phyloP scores from a whole-genome alignment of 306 rosid species.

The Inga laurina region DNA sequence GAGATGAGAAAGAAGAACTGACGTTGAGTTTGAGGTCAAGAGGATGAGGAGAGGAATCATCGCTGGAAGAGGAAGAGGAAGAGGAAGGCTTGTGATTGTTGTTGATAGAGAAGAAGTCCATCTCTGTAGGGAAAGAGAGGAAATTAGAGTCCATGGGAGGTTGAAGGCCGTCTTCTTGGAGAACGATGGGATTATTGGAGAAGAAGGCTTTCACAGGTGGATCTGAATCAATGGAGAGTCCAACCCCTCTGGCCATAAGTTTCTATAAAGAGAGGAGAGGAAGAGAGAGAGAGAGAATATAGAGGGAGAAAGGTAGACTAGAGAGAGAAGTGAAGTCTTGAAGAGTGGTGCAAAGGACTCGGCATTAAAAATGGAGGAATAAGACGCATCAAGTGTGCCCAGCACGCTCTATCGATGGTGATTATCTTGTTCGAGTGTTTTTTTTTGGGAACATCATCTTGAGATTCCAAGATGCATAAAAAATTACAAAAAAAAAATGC shows the following conservation, averaged over 20 bases:
- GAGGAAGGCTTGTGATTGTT: slow-evolving; percentile 13
- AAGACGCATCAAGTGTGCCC: slow-evolving; percentile 39
- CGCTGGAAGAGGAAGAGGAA: slow-evolving; percentile 17
- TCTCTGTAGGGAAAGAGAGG: slow-evolving; percentile 53
- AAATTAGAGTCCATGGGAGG: slow-evolving; percentile 38
- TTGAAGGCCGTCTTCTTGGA: slow-evolving; percentile 44
- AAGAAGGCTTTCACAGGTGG: slow-evolving; percentile 48
- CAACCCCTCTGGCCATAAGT: slow-evolving; percentile 70
- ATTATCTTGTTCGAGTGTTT: too few relatives aligned
- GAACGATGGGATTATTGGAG: slow-evolving; percentile 51
- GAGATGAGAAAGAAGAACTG: slow-evolving; percentile 8
- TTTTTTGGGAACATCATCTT: too few relatives aligned
- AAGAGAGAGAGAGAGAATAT: not conserved
- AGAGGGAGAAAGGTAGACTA: slow-evolving; percentile 4
- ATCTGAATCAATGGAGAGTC: slow-evolving; percentile 89
- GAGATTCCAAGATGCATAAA: too few relatives aligned
- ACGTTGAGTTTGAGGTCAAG: slow-evolving; percentile 60
- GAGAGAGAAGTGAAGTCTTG: slow-evolving; percentile 38
- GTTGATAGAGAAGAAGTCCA: slow-evolving; percentile 64
- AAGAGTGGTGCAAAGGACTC: slow-evolving; percentile 68
- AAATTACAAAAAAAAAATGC: too few relatives aligned
- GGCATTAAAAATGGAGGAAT: slow-evolving; percentile 76
- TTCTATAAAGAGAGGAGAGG: not conserved
- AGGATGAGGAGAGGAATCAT: slow-evolving; percentile 4
- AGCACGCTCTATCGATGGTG: too few relatives aligned